A percentile compares a stretch with the other conserved stretches of the same genome.
Conservation (phyloP, 1,139 yeast genomes). For the Sugiyamaella novakii region DNA sequence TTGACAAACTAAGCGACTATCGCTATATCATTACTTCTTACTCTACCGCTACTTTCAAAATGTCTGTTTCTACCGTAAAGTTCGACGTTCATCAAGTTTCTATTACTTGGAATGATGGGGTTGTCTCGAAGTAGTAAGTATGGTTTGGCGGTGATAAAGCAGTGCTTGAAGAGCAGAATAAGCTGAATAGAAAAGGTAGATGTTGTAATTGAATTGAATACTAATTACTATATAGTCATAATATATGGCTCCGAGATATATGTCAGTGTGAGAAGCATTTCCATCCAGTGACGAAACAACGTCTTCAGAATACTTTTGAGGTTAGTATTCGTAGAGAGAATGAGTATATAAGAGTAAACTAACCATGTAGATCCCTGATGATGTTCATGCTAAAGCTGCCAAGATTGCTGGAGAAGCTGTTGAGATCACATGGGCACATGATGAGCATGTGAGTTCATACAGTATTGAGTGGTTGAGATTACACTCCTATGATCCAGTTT, state of each 20-base stretch:
- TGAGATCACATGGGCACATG: constrained; percentile 51
- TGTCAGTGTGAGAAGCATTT: constrained; percentile 67
- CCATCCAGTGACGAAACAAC: constrained; percentile 62
- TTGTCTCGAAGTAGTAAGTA: constrained; percentile 37
- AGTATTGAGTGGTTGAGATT: constrained; percentile 54
- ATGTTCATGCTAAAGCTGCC: constrained; percentile 46
- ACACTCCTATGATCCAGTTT: constrained; percentile 62
- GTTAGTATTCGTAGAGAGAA: constrained; percentile 23
- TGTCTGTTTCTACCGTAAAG: constrained; percentile 7
- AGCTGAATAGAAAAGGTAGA: background rate
- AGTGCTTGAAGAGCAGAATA: background rate
- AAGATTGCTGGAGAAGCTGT: constrained; percentile 35
- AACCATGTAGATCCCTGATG: constrained; percentile 46
- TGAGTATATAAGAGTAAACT: background rate
- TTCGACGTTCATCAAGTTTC: constrained; percentile 37
- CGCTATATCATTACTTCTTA: no score
- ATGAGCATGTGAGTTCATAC: constrained; percentile 54
- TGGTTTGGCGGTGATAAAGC: background rate
- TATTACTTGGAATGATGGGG: constrained; percentile 41
- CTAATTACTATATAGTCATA: constrained; percentile 40
- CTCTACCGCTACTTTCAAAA: no score
- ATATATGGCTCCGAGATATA: constrained; percentile 70
- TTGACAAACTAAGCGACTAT: no score
- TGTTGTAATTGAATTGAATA: background rate
- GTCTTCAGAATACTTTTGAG: constrained; percentile 60